phyloP scores from a whole-genome alignment of 352 stramenopile species.

The Achlya hypogyna region DNA sequence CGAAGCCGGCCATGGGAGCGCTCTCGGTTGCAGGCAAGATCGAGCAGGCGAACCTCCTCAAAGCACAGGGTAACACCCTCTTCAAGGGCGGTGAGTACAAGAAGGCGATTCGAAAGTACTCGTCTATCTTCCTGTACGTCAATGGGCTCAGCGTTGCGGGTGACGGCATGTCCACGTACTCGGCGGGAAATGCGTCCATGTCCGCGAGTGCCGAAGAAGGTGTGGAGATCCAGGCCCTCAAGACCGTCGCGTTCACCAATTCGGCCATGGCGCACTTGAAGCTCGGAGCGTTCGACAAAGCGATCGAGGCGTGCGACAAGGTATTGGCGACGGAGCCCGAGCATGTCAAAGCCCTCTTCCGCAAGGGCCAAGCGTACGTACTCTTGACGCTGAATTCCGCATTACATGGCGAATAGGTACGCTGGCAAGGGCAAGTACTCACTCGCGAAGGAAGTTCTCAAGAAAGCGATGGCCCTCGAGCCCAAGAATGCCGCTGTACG shows the following conservation, averaged over 20 bases:
- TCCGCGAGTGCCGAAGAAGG: slow-evolving; percentile 43
- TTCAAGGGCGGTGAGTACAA: slow-evolving; percentile 54
- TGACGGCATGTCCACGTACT: slow-evolving; percentile 73
- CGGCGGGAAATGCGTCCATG: slow-evolving; percentile 31
- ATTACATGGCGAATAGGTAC: slow-evolving; percentile 1
- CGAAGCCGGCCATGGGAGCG: slow-evolving; percentile 54
- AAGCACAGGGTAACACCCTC: slow-evolving; percentile 65
- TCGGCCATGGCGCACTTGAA: slow-evolving; percentile 79
- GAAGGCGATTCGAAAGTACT: slow-evolving; percentile 51
- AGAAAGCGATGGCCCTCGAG: slow-evolving; percentile 41
- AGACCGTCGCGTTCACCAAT: slow-evolving; percentile 67
- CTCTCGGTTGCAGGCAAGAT: slow-evolving; percentile 68
- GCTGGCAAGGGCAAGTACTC: slow-evolving; percentile 1
- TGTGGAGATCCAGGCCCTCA: slow-evolving; percentile 47
- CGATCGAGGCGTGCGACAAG: slow-evolving; percentile 62
- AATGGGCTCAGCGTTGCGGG: slow-evolving; percentile 65
- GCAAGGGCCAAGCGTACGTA: slow-evolving; percentile 52
- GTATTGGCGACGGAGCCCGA: slow-evolving; percentile 49
- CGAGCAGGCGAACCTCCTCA: slow-evolving; percentile 56
- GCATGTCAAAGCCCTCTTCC: slow-evolving; percentile 74
- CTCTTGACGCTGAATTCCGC: slow-evolving; percentile 35
- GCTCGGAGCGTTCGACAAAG: slow-evolving; percentile 38
- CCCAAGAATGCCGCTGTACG: slow-evolving; percentile 63
- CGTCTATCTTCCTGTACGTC: slow-evolving; percentile 75
- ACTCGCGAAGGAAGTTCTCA: slow-evolving; percentile 40